Evolutionary conservation across 2,329 filamentous ascomycete species (phyloP), one percentile per base, ranked within the genome.

Genomic region (Xylaria sp.): DNA sequence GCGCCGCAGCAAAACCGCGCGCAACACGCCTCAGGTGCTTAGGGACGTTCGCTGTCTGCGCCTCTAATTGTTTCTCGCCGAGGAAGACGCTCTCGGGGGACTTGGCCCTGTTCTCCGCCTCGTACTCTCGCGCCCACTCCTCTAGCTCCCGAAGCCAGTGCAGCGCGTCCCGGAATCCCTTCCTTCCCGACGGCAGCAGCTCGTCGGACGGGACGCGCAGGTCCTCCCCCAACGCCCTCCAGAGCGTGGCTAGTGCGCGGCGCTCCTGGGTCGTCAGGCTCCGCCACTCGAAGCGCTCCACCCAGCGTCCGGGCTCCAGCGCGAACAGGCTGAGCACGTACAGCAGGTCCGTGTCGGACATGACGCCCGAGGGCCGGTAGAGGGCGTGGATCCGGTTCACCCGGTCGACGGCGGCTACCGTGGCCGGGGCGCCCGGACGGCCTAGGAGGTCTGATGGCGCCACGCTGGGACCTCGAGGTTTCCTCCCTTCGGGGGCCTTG

Each of bases 91-190:
- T 53, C 31, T 70, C 70, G 10, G 62, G 20, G 7, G 65, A 44
- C 33, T 7, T 48, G 17, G 6, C 33, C 33, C 61, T 68, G 28
- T 63, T 20, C 20, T 4, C 4, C 6, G 11, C 15, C 56, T 71
- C 71, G 28, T 72, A 72, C 15, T 33, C 7, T 1, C 10, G 23
- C 15, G 61, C 60, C 71, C 71, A 71, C 2, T 11, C 38, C 44
- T 66, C 69, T 5, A 72, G 49, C 31, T 69, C 71, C 9, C n/a
- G 38, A 5, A 72, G 57, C 71, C 71, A 72, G 5, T 60, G 58
- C 20, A 72, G 56, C 15, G 66, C 61, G 26, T 72, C 61, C 2
- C 38, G 26, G 28, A 64, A 67, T 4, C 56, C 63, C 3, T 10
- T n/a, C 2, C 13, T 4, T 26, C n/a, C 28, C 2, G 28, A 59